Percentiles rank a stretch among this genome's conserved stretches.
Evolutionary conservation across 2,329 filamentous ascomycete genomes (phyloP).

Genomic region (Phialocephala sp.): DNA sequence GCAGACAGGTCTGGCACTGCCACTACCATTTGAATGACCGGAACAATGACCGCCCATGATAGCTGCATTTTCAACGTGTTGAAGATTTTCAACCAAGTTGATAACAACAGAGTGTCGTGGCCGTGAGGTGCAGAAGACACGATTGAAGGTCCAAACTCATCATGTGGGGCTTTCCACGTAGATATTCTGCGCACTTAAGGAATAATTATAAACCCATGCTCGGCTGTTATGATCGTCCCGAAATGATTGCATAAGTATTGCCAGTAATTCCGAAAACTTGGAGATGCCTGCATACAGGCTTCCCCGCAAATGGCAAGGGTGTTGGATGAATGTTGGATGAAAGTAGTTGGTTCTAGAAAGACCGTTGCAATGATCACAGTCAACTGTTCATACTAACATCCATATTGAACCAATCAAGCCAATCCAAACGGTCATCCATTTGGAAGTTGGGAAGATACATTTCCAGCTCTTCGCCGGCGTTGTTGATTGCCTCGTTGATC

Average conservation of each 20-base stretch:
- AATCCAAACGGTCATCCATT: constrained; percentile 34
- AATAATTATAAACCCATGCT: constrained; percentile 3
- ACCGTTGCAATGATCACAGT: neutral
- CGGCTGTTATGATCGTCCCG: neutral
- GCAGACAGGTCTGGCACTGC: neutral
- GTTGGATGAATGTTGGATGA: neutral
- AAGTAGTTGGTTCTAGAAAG: neutral
- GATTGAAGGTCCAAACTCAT: neutral
- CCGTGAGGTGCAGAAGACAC: neutral
- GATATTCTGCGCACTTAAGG: neutral
- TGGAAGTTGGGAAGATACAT: constrained; percentile 33
- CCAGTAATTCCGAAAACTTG: neutral
- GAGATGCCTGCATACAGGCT: neutral
- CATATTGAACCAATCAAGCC: constrained; percentile 42
- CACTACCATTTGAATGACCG: neutral
- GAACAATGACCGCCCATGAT: neutral
- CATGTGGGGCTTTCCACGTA: neutral
- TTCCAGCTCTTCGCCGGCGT: constrained; percentile 64
- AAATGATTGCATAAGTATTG: neutral
- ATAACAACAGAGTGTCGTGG: neutral
- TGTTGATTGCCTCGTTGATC: constrained; percentile 68
- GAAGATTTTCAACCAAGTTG: neutral
- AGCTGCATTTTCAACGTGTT: neutral
- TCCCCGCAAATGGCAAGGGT: constrained; percentile 7
- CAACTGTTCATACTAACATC: constrained; percentile 25